Evolutionary conservation across 805 yeast genomes (phyloP).

Genomic region (Starmerella tilneyi): DNA sequence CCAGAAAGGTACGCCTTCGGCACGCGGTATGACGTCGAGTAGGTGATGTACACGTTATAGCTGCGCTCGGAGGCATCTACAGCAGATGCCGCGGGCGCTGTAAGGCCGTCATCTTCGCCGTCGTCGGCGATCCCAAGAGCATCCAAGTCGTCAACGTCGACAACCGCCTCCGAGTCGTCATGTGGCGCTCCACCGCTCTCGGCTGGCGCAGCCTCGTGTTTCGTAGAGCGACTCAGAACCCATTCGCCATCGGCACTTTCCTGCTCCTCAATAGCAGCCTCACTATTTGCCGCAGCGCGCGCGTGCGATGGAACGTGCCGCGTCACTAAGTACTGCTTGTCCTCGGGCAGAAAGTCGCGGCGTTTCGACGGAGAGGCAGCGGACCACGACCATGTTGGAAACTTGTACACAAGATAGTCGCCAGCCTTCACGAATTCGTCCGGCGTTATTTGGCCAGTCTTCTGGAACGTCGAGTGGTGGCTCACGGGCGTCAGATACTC

Average conservation of each 20-base stretch:
- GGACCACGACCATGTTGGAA: slow-evolving; percentile 94
- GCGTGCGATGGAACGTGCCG: slow-evolving; percentile 78
- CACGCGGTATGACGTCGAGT: slow-evolving; percentile 89
- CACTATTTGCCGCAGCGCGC: slow-evolving; percentile 41
- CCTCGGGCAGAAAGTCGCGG: slow-evolving; percentile 68
- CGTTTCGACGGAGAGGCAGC: slow-evolving; percentile 44
- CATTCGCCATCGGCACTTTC: slow-evolving; percentile 38
- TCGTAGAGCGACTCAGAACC: slow-evolving; percentile 18
- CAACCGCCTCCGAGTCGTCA: slow-evolving; percentile 22
- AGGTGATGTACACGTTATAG: slow-evolving; percentile 83
- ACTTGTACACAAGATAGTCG: slow-evolving; percentile 78
- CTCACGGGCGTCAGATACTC: slow-evolving; percentile 89
- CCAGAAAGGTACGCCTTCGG: slow-evolving; percentile 92
- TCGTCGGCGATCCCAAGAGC: slow-evolving; percentile 28
- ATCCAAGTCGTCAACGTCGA: slow-evolving; percentile 31
- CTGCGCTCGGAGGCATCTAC: slow-evolving; percentile 28
- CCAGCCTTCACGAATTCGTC: slow-evolving; percentile 93
- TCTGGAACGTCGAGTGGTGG: slow-evolving; percentile 72
- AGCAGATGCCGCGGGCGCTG: slow-evolving; percentile 3
- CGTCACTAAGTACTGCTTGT: slow-evolving; percentile 80
- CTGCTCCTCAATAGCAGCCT: slow-evolving; percentile 27
- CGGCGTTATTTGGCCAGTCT: slow-evolving; percentile 89
- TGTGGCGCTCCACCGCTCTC: too few relatives aligned
- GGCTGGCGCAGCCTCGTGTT: neutral
- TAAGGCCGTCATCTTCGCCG: slow-evolving; percentile 35